These are phyloP conservation scores for Dionaea muscipula DNA, from an alignment of 179 eudicot genomes.

Conservation along the genomic window DNA sequence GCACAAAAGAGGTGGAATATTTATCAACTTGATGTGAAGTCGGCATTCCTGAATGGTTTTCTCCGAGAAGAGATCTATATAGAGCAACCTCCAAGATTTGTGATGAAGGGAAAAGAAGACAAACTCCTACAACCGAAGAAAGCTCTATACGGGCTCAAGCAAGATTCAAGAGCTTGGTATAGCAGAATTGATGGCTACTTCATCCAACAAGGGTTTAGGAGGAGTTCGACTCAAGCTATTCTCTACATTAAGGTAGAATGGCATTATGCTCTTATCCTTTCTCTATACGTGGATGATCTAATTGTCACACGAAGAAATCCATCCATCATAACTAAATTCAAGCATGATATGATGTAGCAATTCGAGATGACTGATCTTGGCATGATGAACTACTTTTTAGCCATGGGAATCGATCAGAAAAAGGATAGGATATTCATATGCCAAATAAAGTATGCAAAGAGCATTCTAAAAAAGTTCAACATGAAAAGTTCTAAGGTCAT, in stretches of 20 bases:
- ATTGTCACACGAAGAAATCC: not conserved
- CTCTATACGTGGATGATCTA: not conserved
- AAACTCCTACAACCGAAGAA: too few species aligned
- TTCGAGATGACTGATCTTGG: constrained; percentile 1
- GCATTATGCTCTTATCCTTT: not conserved
- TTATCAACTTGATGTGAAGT: too few species aligned
- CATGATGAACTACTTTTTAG: not conserved
- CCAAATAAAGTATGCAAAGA: not conserved
- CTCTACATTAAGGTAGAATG: not conserved
- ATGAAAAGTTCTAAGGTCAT: not conserved
- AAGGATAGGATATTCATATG: not conserved
- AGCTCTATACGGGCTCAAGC: not conserved
- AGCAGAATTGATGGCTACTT: not conserved
- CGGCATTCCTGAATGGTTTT: not conserved
- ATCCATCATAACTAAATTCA: not conserved
- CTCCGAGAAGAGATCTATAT: not conserved
- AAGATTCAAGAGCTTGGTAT: not conserved
- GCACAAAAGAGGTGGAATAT: too few species aligned
- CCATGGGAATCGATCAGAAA: not conserved
- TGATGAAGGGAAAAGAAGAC: not conserved
- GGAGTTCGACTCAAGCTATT: not conserved
- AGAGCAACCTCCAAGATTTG: not conserved
- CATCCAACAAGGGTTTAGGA: not conserved
- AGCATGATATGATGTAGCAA: not conserved
- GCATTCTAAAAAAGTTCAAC: too few species aligned